These are phyloP conservation scores for Mycena indigotica DNA, from an alignment of 768 basidiomycete species.

Conservation along the genomic window DNA sequence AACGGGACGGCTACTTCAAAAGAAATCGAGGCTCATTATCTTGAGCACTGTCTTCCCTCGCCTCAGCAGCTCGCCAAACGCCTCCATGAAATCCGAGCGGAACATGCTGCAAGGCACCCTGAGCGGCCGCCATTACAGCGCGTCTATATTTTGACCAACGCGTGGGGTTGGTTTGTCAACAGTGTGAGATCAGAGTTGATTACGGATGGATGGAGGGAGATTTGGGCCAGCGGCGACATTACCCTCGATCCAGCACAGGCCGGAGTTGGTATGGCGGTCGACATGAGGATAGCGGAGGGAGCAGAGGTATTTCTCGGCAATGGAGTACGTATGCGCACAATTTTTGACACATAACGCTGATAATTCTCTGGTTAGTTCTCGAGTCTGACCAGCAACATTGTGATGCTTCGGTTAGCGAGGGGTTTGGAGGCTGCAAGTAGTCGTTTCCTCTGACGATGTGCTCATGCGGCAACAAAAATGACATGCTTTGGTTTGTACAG, in stretches of 20 bases:
- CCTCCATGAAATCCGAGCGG: constrained; percentile 36
- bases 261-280: constrained; percentile 38
- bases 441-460: constrained; percentile 24
- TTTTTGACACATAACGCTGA: no score
- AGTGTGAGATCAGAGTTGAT: constrained; percentile 40
- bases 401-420: constrained; percentile 34
- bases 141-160: constrained; percentile 58
- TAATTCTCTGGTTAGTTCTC: no score
- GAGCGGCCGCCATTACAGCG: constrained; percentile 20
- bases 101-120: constrained; percentile 31
- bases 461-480: no score
- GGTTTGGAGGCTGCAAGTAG: constrained; percentile 21
- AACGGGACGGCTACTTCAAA: constrained; percentile 11
- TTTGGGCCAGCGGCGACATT: constrained; percentile 45
- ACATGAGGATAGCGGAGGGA: constrained; percentile 45
- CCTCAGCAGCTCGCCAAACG: constrained; percentile 43
- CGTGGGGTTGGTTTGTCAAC: constrained; percentile 44
- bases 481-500: no score
- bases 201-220: constrained; percentile 53
- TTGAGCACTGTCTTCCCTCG: constrained; percentile 46
- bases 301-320: constrained; percentile 48
- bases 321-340: no score
- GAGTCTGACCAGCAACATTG: constrained; percentile 42
- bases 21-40: constrained; percentile 36
- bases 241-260: constrained; percentile 47